Evolutionary conservation across 768 basidiomycete genomes (phyloP), one percentile per base, ranked within the genome.

Genomic region (Auricularia auricula-judae): DNA sequence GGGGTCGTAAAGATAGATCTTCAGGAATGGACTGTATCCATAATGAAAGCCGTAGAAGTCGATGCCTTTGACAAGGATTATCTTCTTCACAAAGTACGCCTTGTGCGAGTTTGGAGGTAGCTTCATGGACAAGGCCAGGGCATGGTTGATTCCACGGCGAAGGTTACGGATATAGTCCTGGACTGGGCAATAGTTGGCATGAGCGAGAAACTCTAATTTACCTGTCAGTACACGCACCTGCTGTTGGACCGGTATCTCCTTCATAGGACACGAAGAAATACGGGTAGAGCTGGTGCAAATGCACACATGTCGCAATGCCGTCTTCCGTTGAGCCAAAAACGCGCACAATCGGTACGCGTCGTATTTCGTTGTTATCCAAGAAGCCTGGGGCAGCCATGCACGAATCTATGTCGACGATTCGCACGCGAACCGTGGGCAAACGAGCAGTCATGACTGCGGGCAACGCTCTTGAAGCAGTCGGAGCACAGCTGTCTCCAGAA

Each of bases 21-120:
- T 98, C 74, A 98, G 84, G 77, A 90, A 99, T 7, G 93, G 93
- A 4, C 82, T 80, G 70, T 93, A 89, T 34, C 86, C 84, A 11
- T 87, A 79, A 72, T 93, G 89, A 73, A 94, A 98, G 8, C 97
- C 95, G 74, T 98, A 98, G 75, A 98, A 97, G 71, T 89, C 88
- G 18, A 93, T 78, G n/a, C 93, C 97, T 76, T 98, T 98, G 67
- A 94, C 91, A 62, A 95, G 80, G 59, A 92, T 72, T 47, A 97
- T 81, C 29, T 86, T 86, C 14, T 91, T 88, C 65, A 91, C 79
- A 71, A 81, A 87, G 68, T 82, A 83, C 18, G 84, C 81, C 56
- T 77, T 81, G 4, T 76, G 74, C 1, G 84, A 83, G 8, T 80
- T 71, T 0, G 88, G 88, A 64, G 89, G 84, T 34, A 86, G 86